Base-by-base conservation (phyloP, 2,329 filamentous ascomycete species). In the Akanthomyces muscarius region DNA sequence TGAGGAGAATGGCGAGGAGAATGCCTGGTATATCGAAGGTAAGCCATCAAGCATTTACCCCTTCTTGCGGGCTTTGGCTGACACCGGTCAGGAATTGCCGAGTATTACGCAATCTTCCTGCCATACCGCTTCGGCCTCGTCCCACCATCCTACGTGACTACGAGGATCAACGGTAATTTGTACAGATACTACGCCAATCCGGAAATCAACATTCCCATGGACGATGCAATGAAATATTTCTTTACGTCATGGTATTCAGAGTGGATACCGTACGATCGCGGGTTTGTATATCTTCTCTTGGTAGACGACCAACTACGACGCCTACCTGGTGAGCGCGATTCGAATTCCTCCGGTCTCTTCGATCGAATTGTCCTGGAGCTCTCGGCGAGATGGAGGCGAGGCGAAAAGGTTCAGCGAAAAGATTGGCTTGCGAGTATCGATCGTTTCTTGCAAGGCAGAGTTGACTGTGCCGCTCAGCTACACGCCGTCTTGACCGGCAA, bases 1-100 rank as follows among this genome's bases (percentile, higher is more conserved):
- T 14, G 65, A 66, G 28, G 65, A 65, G 5, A 59, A 63, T 14
- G 64, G 62, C 3, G 38, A 62, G 13, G 65, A 66, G 14, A 67
- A 66, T 30, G 58, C 51, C 8, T 67, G 66, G 66, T 66, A 58
- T 18, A 56, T 56, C n/a, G 59, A 66, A 64, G 65, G 66, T 66
- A 52, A 10, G 42, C 16, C 3, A 33, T 16, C 6, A 2, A 21
- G 3, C 2, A 36, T 25, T 42, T 16, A 25, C 7, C 14, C 21
- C 5, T n/a, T 36, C 6, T 14, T n/a, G 18, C n/a, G 23, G 5
- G 23, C 13, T 25, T 38, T 21, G 21, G 21, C 8, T 42, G 51
- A 62, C 10, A 13, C 18, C 5, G 4, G 51, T 7, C 23, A 64
- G 65, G 63, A 6, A 50, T 67, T 36, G 63, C 66, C n/a, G 61